Conservation (phyloP, 345 rosid genomes). For the Toxicodendron radicans region DNA sequence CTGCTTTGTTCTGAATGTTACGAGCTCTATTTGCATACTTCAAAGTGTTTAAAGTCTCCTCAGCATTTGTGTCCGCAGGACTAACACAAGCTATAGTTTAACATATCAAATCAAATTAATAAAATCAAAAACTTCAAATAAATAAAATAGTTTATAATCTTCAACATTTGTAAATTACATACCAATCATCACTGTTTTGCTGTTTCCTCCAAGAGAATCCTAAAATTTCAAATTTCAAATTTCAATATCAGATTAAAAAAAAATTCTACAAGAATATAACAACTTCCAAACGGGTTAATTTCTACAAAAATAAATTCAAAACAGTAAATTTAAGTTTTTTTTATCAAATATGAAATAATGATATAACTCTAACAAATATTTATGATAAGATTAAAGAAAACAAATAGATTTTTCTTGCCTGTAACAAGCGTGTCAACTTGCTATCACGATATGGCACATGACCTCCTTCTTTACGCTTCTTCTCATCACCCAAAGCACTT, state of each 20-base stretch:
- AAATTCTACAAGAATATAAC: not conserved
- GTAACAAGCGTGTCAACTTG: constrained; percentile 96
- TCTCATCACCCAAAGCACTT: constrained; percentile 95
- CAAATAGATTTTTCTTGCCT: constrained; percentile 39
- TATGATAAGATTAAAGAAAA: not conserved
- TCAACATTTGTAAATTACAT: constrained; percentile 23
- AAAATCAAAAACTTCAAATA: not conserved
- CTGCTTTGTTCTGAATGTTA: constrained; percentile 94
- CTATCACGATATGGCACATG: constrained; percentile 97
- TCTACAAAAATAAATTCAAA: not conserved
- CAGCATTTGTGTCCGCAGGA: constrained; percentile 97
- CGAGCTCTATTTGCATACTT: constrained; percentile 99
- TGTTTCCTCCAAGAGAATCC: constrained; percentile 99
- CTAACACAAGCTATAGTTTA: constrained; percentile 83
- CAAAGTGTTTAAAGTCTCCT: constrained; percentile 92
- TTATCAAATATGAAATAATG: not conserved
- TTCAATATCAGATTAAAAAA: constrained; percentile 1
- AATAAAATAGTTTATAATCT: constrained; percentile 5
- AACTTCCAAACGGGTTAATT: not conserved
- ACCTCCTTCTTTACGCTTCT: constrained; percentile 93
- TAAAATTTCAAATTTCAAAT: constrained; percentile 36
- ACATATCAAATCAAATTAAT: constrained; percentile 7
- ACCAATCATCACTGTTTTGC: constrained; percentile 99
- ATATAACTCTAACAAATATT: not conserved
- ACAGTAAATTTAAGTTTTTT: no score